These are phyloP conservation scores for Suillus subalutaceus DNA, from an alignment of 768 basidiomycete species.

Conservation along the genomic window DNA sequence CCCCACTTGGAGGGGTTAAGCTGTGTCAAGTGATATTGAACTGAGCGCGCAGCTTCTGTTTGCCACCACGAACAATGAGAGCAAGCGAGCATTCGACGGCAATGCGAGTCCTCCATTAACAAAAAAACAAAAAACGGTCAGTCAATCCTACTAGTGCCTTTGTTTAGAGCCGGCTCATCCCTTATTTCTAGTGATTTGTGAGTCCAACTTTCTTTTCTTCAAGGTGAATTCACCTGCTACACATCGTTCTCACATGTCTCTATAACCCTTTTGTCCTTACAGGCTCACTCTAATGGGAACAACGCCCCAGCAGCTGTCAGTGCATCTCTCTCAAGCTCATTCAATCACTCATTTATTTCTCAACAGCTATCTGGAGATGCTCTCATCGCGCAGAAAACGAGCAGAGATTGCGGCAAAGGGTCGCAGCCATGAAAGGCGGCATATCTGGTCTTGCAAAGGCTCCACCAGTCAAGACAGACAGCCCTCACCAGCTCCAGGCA, in stretches of 20 bases:
- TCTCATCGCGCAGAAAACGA: conserved; percentile 79
- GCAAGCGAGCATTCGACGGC: conserved; percentile 63
- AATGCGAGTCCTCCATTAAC: conserved; percentile 46
- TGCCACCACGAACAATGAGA: conserved; percentile 46
- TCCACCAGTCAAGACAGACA: conserved; percentile 15
- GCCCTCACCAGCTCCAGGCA: conserved; percentile 43
- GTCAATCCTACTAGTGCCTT: conserved; percentile 21
- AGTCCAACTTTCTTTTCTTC: conserved; percentile 49
- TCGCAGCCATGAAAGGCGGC: conserved; percentile 69
- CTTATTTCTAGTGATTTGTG: conserved; percentile 60
- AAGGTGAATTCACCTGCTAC: conserved; percentile 75
- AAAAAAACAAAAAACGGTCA: conserved; percentile 75
- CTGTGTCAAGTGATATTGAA: neutral
- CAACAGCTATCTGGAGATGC: conserved; percentile 54
- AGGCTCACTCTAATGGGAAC: conserved; percentile 56
- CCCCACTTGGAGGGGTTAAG: neutral
- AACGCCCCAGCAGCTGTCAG: conserved; percentile 47
- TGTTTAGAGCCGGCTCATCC: conserved; percentile 16
- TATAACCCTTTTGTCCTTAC: conserved; percentile 63
- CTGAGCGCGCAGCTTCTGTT: neutral
- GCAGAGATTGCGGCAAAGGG: conserved; percentile 86
- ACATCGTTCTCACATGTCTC: conserved; percentile 62
- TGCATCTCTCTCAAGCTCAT: conserved; percentile 14
- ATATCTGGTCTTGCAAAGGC: conserved; percentile 34
- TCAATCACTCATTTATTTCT: conserved; percentile 11